phyloP scores from a whole-genome alignment of 1,284 basidiomycete genomes.

The Bjerkandera adusta region DNA sequence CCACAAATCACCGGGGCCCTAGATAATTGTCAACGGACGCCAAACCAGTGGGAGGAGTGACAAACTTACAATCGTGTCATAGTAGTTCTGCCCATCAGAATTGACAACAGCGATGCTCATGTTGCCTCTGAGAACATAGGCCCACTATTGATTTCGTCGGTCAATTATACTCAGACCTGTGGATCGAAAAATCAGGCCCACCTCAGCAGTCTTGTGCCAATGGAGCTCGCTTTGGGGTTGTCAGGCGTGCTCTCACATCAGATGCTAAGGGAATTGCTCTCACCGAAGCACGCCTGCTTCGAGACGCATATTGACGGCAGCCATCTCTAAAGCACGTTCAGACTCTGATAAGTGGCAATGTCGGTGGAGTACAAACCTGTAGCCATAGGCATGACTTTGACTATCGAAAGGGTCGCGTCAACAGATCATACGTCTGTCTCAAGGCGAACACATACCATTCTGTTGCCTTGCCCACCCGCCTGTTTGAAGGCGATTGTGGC shows the following conservation, averaged over 20 bases:
- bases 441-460: conserved; percentile 41
- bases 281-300: conserved; percentile 64
- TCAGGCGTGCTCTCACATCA: no score
- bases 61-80: conserved; percentile 44
- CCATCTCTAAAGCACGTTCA: conserved; percentile 41
- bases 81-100: conserved; percentile 57
- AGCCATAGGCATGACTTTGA: conserved; percentile 59
- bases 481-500: conserved; percentile 65
- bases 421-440: neutral
- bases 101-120: conserved; percentile 52
- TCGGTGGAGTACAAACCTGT: conserved; percentile 36
- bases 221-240: conserved; percentile 59
- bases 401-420: conserved; percentile 32
- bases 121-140: conserved; percentile 56
- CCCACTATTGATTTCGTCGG: conserved; percentile 51
- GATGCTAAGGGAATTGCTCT: conserved; percentile 14
- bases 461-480: conserved; percentile 77
- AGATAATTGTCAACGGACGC: conserved; percentile 5
- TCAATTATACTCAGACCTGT: conserved; percentile 12
- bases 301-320: conserved; percentile 70
- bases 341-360: neutral
- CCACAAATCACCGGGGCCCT: conserved; percentile 44
- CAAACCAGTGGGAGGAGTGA: conserved; percentile 1
- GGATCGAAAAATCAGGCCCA: conserved; percentile 24
- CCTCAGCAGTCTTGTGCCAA: conserved; percentile 72